Percentiles rank a stretch among this genome's conserved stretches.
These are phyloP conservation scores for Pichia ethanolica DNA, from an alignment of 805 yeast species.

Conservation along the genomic window DNA sequence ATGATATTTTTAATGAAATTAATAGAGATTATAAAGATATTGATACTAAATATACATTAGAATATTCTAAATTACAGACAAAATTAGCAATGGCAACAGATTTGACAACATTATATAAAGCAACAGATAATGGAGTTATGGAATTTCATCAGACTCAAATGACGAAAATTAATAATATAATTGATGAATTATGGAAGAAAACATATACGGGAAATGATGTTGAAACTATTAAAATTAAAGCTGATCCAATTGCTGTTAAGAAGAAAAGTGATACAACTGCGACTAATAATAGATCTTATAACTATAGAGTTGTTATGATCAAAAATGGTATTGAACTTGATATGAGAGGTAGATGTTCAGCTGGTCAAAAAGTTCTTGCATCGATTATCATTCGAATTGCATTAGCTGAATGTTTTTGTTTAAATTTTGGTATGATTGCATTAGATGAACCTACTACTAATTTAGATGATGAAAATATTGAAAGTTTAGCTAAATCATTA, in stretches of 20 bases:
- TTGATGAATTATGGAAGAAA: conserved; percentile 88
- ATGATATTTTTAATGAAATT: conserved; percentile 49
- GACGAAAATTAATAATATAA: conserved; percentile 82
- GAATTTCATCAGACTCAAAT: conserved; percentile 83
- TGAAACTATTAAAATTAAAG: conserved; percentile 77
- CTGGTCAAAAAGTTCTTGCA: conserved; percentile 94
- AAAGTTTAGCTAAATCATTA: conserved; percentile 76
- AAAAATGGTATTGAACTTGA: conserved; percentile 88
- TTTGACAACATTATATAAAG: conserved; percentile 70
- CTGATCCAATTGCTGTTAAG: conserved; percentile 55
- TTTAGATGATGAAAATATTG: conserved; percentile 82
- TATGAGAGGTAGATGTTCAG: conserved; percentile 97
- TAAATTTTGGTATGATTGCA: conserved; percentile 91
- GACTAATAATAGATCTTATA: conserved; percentile 56
- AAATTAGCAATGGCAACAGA: conserved; percentile 73
- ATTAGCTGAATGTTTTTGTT: conserved; percentile 91
- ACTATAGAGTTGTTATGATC: conserved; percentile 91
- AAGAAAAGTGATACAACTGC: conserved; percentile 25
- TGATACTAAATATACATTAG: conserved; percentile 54
- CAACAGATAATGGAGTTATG: conserved; percentile 90
- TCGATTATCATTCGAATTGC: conserved; percentile 87
- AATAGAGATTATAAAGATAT: conserved; percentile 64
- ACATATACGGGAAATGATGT: conserved; percentile 95
- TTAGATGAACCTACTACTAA: conserved; percentile 98
- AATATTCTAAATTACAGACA: conserved; percentile 71